Evolutionary conservation across 2,329 filamentous ascomycete species (phyloP), one percentile per base, ranked within the genome.

Genomic region (Exophiala alcalophila): DNA sequence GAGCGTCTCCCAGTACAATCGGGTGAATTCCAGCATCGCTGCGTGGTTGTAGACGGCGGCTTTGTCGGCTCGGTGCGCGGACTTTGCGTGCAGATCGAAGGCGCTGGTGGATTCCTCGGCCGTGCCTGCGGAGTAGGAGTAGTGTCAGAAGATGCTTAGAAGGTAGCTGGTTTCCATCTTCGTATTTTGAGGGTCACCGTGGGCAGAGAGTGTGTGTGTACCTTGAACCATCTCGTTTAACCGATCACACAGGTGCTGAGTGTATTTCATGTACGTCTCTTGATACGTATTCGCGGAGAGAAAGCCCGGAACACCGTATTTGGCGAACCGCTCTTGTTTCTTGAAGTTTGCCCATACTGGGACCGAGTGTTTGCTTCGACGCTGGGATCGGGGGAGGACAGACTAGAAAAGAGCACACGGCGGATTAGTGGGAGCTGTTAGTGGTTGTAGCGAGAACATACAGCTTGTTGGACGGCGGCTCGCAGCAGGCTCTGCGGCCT

Each of bases 1-100:
- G 7, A 73, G 57, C 54, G 64, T 65, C 51, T 68, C 68, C 61
- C 72, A 73, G 61, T 71, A 73, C 53, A 71, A 70, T 63, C 81
- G 76, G 66, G 81, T 96, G 78, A 97, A 97, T 76, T 86, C 84
- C 42, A 88, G 86, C 86, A 94, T 94, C 58, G 87, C 94, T 65
- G 92, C 92, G 65, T 94, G 80, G 77, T 97, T 98, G 81, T 98
- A 98, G 63, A 84, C 72, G 57, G 83, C 75, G 28, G 92, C 92
- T 51, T 78, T 74, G 55, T 75, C 74, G 30, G 91, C 84, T 59
- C 92, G 79, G 65, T 89, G 87, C 47, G 91, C 86, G 46, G 83
- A 83, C 59, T 80, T 73, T 59, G 91, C 73, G 60, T 86, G 68
- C 60, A 95, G 81, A 32, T 80, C 65, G 85, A 81, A 49, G 80